Percentiles rank a stretch among this genome's conserved stretches.
Evolutionary conservation across 805 yeast species (phyloP).

Genomic region (Candida maris): DNA sequence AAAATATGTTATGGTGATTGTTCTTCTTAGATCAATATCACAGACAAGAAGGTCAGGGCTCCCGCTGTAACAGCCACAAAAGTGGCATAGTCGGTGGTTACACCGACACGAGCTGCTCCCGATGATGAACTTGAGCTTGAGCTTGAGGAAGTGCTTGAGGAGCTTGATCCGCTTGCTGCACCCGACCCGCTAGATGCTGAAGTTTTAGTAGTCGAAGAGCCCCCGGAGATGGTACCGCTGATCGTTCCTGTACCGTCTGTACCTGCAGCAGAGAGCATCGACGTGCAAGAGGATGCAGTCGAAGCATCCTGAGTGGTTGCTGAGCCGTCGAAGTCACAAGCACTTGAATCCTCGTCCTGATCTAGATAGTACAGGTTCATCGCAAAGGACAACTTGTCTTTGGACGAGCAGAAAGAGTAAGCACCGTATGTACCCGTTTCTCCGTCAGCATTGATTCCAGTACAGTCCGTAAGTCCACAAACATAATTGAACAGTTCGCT

Average conservation of each 20-base stretch:
- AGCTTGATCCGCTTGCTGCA: slow-evolving; percentile 19
- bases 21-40: too few species aligned
- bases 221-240: slow-evolving; percentile 31
- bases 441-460: slow-evolving; percentile 61
- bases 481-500: slow-evolving; percentile 53
- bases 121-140: slow-evolving; percentile 6
- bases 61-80: too few species aligned
- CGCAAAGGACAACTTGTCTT: slow-evolving; percentile 62
- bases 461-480: slow-evolving; percentile 55
- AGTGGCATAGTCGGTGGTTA: too few species aligned
- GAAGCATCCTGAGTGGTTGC: slow-evolving; percentile 49
- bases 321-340: slow-evolving; percentile 69
- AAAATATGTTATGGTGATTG: too few species aligned
- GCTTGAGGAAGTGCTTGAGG: slow-evolving; percentile 12
- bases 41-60: too few species aligned
- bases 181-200: slow-evolving; percentile 16
- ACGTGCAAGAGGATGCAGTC: slow-evolving; percentile 52
- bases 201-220: slow-evolving; percentile 18
- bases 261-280: slow-evolving; percentile 65
- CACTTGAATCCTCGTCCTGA: slow-evolving; percentile 41
- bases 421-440: slow-evolving; percentile 65
- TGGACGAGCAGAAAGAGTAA: slow-evolving; percentile 65
- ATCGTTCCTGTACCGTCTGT: slow-evolving; percentile 61
- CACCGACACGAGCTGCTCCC: neutral
- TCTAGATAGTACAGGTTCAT: slow-evolving; percentile 60